phyloP scores from a whole-genome alignment of 192 early-diverging fungal species.

The Kappamyces sp. region DNA sequence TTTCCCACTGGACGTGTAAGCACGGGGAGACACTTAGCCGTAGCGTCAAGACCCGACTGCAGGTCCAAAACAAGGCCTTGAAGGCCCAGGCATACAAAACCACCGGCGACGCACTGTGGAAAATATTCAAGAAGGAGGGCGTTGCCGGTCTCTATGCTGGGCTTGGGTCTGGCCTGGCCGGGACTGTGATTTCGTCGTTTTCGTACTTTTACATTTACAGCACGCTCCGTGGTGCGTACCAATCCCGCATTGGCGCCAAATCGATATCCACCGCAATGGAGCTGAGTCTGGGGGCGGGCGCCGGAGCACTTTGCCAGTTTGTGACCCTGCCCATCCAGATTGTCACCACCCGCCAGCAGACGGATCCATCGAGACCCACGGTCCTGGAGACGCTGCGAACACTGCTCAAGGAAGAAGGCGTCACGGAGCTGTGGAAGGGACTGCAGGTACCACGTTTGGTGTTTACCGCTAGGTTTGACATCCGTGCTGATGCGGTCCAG shows the following conservation, averaged over 20 bases:
- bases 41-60: constrained; percentile 93
- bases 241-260: constrained; percentile 5
- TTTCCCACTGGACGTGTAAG: constrained; percentile 95
- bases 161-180: constrained; percentile 21
- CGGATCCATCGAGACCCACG: background rate
- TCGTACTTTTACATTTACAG: constrained; percentile 60
- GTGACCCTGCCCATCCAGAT: constrained; percentile 92
- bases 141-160: constrained; percentile 73
- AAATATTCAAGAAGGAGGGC: constrained; percentile 81
- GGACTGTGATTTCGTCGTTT: constrained; percentile 46
- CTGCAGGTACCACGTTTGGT: constrained; percentile 25
- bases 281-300: constrained; percentile 79
- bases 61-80: constrained; percentile 78
- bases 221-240: constrained; percentile 33
- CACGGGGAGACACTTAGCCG: background rate
- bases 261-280: constrained; percentile 52
- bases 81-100: constrained; percentile 50
- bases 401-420: constrained; percentile 76
- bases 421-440: constrained; percentile 81
- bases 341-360: constrained; percentile 63
- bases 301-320: constrained; percentile 83
- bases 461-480: constrained; percentile 9
- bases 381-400: constrained; percentile 53
- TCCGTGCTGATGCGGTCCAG: constrained; percentile 41
- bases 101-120: constrained; percentile 70